Evolutionary conservation across 2,329 filamentous ascomycete species (phyloP).

Genomic region (Tolypocladium ophioglossoides): DNA sequence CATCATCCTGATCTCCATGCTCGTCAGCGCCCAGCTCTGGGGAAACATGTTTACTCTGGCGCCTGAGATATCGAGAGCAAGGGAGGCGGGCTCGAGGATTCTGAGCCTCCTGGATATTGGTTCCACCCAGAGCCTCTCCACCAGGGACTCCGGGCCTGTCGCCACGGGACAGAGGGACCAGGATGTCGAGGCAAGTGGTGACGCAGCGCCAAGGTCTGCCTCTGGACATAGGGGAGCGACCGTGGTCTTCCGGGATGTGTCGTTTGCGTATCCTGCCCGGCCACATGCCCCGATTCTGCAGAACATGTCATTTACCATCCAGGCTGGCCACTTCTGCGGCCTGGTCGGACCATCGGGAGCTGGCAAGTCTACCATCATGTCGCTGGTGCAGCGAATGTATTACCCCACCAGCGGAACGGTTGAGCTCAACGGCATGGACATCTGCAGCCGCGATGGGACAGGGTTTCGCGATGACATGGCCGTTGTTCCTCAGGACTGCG

Average conservation of each 20-base stretch:
- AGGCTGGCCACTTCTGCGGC: conserved; percentile 50
- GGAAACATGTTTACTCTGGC: conserved; percentile 66
- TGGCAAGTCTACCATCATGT: conserved; percentile 57
- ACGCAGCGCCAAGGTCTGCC: conserved; percentile 11
- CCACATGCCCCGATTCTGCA: conserved; percentile 47
- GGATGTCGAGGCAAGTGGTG: conserved; percentile 29
- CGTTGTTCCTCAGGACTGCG: conserved; percentile 46
- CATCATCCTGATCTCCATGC: conserved; percentile 59
- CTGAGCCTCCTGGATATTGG: conserved; percentile 38
- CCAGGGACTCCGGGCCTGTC: conserved; percentile 5
- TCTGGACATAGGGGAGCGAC: conserved; percentile 25
- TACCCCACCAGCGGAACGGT: conserved; percentile 28
- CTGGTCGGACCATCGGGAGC: conserved; percentile 56
- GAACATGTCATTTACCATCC: conserved; percentile 44
- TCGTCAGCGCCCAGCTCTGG: conserved; percentile 63
- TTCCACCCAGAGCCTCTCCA: conserved; percentile 13
- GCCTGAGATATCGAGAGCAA: conserved; percentile 61
- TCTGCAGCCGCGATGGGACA: conserved; percentile 28
- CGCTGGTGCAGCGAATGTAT: conserved; percentile 41
- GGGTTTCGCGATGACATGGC: conserved; percentile 42
- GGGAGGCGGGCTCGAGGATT: conserved; percentile 48
- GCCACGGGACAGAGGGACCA: conserved; percentile 9
- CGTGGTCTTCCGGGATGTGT: conserved; percentile 46
- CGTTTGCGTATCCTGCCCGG: conserved; percentile 56
- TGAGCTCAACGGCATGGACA: conserved; percentile 34